These are phyloP conservation scores for Durusdinium trenchii DNA, from an alignment of 73 alveolate species.

Conservation along the genomic window DNA sequence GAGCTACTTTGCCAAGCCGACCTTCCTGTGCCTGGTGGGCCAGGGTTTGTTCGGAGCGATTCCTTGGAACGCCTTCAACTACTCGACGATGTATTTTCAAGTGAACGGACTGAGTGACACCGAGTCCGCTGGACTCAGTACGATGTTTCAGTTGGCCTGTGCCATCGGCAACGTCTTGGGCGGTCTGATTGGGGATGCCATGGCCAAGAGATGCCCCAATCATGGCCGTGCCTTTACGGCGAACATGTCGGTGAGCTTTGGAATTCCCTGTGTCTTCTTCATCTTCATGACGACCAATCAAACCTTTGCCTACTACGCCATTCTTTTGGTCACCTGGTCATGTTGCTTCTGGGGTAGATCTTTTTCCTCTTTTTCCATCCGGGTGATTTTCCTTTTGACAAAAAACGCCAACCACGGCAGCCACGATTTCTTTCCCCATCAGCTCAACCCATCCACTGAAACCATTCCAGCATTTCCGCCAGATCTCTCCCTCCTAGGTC, in stretches of 20 bases:
- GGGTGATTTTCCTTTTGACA: too few relatives aligned
- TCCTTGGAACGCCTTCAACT: conserved; percentile 84
- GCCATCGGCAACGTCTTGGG: conserved; percentile 76
- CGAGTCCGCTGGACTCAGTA: conserved; percentile 44
- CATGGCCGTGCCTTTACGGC: conserved; percentile 91
- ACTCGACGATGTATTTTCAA: conserved; percentile 56
- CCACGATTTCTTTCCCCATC: too few relatives aligned
- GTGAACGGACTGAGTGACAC: conserved; percentile 37
- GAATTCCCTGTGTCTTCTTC: conserved; percentile 64
- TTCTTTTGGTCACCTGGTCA: background rate
- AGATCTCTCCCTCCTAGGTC: background rate
- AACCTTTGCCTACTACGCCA: conserved; percentile 34
- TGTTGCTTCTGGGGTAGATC: too few relatives aligned
- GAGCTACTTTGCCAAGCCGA: conserved; percentile 67
- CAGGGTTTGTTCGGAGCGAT: conserved; percentile 82
- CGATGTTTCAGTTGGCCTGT: conserved; percentile 55
- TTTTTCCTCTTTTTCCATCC: too few relatives aligned
- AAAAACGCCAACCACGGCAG: too few relatives aligned
- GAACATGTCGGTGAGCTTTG: conserved; percentile 74
- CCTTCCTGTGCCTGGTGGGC: conserved; percentile 78
- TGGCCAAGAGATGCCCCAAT: conserved; percentile 55
- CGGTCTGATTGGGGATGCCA: conserved; percentile 63
- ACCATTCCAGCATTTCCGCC: background rate
- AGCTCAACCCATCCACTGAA: background rate
- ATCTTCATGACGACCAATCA: conserved; percentile 51